Percentiles rank a stretch among this genome's conserved stretches.
Conservation (phyloP, 129 eudicot genomes). For the Pseudognaphalium luteoalbum region DNA sequence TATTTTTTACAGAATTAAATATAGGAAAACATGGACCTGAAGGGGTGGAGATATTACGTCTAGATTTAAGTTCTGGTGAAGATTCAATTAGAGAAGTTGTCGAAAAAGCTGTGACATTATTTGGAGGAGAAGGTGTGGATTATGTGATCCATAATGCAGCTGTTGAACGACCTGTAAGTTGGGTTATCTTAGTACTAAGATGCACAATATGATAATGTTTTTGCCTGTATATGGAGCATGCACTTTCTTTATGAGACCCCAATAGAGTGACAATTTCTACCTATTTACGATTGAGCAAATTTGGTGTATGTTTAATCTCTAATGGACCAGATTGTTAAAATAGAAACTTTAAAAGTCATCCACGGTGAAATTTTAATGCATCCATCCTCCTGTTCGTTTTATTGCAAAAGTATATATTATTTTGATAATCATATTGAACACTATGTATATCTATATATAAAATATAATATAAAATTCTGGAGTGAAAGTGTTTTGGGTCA, state of each 20-base stretch:
- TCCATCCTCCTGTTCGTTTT: background rate
- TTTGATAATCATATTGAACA: background rate
- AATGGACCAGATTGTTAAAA: background rate
- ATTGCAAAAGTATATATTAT: background rate
- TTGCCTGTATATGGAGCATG: conserved; percentile 12
- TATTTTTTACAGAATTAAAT: conserved; percentile 1
- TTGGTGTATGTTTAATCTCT: background rate
- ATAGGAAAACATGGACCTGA: conserved; percentile 76
- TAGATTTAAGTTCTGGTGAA: conserved; percentile 87
- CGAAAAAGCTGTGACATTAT: conserved; percentile 74
- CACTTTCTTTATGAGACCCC: background rate
- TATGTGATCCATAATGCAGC: conserved; percentile 96
- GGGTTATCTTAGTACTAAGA: background rate
- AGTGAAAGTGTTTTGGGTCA: background rate
- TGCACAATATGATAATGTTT: conserved; percentile 6
- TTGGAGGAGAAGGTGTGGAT: conserved; percentile 78
- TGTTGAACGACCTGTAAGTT: conserved; percentile 87
- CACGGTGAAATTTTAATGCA: background rate
- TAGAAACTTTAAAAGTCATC: background rate
- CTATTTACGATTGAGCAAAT: background rate
- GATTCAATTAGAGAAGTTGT: conserved; percentile 60
- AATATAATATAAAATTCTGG: background rate
- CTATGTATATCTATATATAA: background rate
- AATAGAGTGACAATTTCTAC: background rate
- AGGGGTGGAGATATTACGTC: conserved; percentile 79